phyloP scores from a whole-genome alignment of 371 early-diverging fungal species.

The Neoconidiobolus thromboides region DNA sequence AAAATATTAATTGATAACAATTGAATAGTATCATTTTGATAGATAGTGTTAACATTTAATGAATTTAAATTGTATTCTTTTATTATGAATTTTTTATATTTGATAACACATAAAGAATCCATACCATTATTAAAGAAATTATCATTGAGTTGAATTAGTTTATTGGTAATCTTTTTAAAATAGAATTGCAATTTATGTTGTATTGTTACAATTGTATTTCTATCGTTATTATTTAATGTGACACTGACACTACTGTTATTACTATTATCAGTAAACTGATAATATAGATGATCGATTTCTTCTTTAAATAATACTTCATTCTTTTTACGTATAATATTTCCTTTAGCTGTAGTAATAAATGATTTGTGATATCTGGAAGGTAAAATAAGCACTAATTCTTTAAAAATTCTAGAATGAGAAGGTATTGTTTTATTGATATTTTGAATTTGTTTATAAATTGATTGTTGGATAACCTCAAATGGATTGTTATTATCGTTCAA shows the following conservation, averaged over 20 bases:
- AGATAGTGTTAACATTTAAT: not conserved
- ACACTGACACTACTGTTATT: not conserved
- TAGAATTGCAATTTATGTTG: not conserved
- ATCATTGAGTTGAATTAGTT: not conserved
- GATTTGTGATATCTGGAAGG: slow-evolving; percentile 9
- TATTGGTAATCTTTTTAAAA: not conserved
- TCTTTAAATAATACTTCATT: not conserved
- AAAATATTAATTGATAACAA: not conserved
- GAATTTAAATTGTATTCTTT: not conserved
- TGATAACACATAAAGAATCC: not conserved
- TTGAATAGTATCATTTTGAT: not conserved
- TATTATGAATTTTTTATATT: not conserved
- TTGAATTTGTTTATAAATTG: slow-evolving; percentile 6
- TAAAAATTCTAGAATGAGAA: slow-evolving; percentile 14
- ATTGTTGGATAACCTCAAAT: no score
- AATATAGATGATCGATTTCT: not conserved
- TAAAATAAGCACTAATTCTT: slow-evolving; percentile 19
- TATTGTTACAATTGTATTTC: not conserved
- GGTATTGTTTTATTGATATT: slow-evolving; percentile 16
- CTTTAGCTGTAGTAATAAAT: slow-evolving; percentile 15
- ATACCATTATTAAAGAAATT: not conserved
- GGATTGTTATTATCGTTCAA: not conserved
- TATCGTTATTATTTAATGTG: not conserved
- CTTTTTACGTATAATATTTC: slow-evolving; percentile 8
- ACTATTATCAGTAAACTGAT: not conserved